A percentile compares a stretch with the other conserved stretches of the same genome.
Evolutionary conservation across 495 filamentous ascomycete species (phyloP).

Genomic region (Lophium mytilinum): DNA sequence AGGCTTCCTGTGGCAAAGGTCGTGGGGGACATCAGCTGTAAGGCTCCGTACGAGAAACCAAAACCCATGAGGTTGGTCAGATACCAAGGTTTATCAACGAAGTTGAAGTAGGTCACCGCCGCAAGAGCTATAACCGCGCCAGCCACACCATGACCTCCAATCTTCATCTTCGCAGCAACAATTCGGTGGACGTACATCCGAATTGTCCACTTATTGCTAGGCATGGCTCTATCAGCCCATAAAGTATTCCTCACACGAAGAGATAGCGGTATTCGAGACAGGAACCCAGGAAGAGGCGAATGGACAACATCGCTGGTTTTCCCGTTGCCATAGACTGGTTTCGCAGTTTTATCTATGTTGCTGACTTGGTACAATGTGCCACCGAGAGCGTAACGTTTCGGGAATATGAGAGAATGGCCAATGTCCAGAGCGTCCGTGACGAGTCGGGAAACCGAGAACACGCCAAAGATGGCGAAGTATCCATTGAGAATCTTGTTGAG

Average conservation of each 20-base stretch:
- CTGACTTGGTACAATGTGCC: constrained; percentile 37
- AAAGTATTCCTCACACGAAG: constrained; percentile 27
- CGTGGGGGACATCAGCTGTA: constrained; percentile 83
- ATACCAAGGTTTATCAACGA: constrained; percentile 64
- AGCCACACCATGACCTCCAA: constrained; percentile 50
- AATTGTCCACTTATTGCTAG: constrained; percentile 43
- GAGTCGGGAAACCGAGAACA: constrained; percentile 64
- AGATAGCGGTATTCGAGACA: constrained; percentile 39
- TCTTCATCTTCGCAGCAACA: constrained; percentile 36
- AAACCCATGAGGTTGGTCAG: constrained; percentile 84
- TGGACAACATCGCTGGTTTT: constrained; percentile 3
- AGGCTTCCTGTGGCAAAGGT: constrained; percentile 76
- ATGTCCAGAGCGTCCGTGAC: constrained; percentile 60
- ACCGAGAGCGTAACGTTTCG: constrained; percentile 47
- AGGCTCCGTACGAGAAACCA: constrained; percentile 70
- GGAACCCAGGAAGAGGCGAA: constrained; percentile 48
- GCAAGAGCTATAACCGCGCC: constrained; percentile 52
- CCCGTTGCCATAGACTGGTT: constrained; percentile 7
- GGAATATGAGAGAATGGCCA: constrained; percentile 63
- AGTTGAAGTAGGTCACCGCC: constrained; percentile 59
- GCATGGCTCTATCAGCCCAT: constrained; percentile 42
- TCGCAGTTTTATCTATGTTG: constrained; percentile 20
- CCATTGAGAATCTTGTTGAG: constrained; percentile 76
- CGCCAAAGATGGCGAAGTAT: constrained; percentile 75
- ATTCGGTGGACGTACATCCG: constrained; percentile 40